Evolutionary conservation across 345 rosid genomes (phyloP), one percentile per base, ranked within the genome.

Genomic region (Anastatica hierochuntica): DNA sequence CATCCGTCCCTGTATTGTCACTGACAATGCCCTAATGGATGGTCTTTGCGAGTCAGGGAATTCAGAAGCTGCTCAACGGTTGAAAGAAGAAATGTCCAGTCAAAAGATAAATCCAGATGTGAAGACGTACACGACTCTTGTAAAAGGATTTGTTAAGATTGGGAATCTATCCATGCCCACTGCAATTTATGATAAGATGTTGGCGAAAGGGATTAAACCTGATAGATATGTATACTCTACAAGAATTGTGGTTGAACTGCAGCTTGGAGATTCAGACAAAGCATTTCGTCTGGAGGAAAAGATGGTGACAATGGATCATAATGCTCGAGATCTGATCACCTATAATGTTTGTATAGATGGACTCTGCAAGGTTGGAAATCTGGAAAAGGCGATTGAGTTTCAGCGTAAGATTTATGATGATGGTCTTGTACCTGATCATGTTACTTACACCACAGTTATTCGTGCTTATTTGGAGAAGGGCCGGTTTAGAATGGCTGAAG

Each of bases 21-120:
- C 95, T 2, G 82, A 77, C 60, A 85, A 83, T 65, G 75, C 78
- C 49, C 78, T 82, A 43, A 71, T 85, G 8, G 69, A 82, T 62
- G 85, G 90, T 53, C 66, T 79, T 65, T 82, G 90, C 72, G 69
- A 80, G 76, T 24, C 63, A 16, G 81, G 85, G 51, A 60, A 78
- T 61, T 34, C 80, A 40, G 77, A 63, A 53, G 51, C 46, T 69
- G 88, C 88, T 39, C 72, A 18, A 53, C 65, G 55, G 70, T 77
- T 85, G 34, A 83, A 85, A 75, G 77, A 76, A 52, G 80, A 62
- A 43, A 85, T 85, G 90, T 63, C 50, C 53, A 61, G 35, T 49
- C 63, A 50, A 43, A 73, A 74, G 43, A 65, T 77, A 29, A 40
- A n/a, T 64, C 88, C 95, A 41, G 85, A 83, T 61, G 78, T 79